Conservation (phyloP, 306 rosid genomes). For the Trifolium repens region DNA sequence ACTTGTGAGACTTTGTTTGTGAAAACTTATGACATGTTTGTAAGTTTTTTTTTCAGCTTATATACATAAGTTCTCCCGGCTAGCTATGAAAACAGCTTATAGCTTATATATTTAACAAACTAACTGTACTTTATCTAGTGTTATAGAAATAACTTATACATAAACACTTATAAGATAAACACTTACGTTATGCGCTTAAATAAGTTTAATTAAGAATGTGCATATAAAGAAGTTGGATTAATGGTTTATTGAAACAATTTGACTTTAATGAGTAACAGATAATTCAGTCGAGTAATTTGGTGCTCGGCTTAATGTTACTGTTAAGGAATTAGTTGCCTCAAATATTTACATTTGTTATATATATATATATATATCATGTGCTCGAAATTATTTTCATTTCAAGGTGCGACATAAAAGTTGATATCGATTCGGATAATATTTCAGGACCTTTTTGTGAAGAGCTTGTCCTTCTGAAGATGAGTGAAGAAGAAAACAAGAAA, state of each 20-base stretch:
- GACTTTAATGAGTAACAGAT: too few species aligned
- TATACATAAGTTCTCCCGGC: too few species aligned
- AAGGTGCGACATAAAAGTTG: conserved; percentile 38
- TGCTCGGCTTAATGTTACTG: conserved; percentile 25
- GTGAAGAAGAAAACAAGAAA: conserved; percentile 52
- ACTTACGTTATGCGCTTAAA: too few species aligned
- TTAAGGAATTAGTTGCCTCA: background rate
- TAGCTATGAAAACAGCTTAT: background rate
- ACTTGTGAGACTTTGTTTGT: too few species aligned
- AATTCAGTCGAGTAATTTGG: background rate
- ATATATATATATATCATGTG: conserved; percentile 24
- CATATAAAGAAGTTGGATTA: background rate
- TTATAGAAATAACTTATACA: too few species aligned
- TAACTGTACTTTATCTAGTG: background rate
- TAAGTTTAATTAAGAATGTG: background rate
- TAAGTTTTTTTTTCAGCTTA: too few species aligned
- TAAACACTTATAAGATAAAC: too few species aligned
- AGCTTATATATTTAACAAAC: too few species aligned
- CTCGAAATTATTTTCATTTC: conserved; percentile 7
- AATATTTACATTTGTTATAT: conserved; percentile 15
- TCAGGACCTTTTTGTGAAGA: conserved; percentile 59
- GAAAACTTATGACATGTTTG: background rate
- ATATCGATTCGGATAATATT: conserved; percentile 47
- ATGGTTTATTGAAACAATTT: conserved; percentile 15
- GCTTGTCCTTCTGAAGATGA: conserved; percentile 63